These are phyloP conservation scores for Camillea tinctor DNA, from an alignment of 2,329 filamentous ascomycete species.

Conservation along the genomic window DNA sequence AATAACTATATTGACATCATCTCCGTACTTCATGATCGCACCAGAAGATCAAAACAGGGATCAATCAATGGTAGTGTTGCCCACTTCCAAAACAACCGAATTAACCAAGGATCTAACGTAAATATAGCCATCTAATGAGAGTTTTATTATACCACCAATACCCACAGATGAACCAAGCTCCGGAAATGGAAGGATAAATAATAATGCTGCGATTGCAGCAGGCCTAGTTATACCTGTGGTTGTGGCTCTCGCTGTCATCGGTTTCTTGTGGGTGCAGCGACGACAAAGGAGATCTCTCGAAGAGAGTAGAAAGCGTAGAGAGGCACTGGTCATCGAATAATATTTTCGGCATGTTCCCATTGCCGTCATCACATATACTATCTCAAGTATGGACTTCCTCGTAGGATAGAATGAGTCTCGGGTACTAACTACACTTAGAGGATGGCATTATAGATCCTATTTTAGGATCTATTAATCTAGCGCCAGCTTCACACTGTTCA, in stretches of 20 bases:
- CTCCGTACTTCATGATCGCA: slow-evolving; percentile 20
- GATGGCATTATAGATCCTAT: not conserved
- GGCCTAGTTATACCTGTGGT: slow-evolving; percentile 25
- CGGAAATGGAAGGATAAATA: slow-evolving; percentile 11
- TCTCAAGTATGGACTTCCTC: not conserved
- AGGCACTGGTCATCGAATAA: slow-evolving; percentile 23
- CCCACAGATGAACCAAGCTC: slow-evolving; percentile 11
- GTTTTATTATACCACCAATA: slow-evolving; percentile 12
- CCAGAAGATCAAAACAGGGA: not conserved
- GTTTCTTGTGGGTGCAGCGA: slow-evolving; percentile 21
- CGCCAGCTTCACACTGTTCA: not conserved
- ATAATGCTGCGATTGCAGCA: slow-evolving; percentile 24
- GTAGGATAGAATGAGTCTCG: not conserved
- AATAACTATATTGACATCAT: slow-evolving; percentile 15
- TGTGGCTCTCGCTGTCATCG: slow-evolving; percentile 21
- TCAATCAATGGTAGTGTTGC: slow-evolving; percentile 1
- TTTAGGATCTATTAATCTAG: not conserved
- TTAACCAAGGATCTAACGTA: slow-evolving; percentile 1
- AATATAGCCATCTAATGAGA: slow-evolving; percentile 9
- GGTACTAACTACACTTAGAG: not conserved
- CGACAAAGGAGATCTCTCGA: slow-evolving; percentile 23
- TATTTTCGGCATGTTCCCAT: not conserved
- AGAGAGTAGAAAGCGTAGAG: slow-evolving; percentile 23
- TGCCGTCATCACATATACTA: not conserved
- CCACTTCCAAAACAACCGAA: not conserved